Base-by-base conservation (phyloP, 768 basidiomycete genomes). In the Saitozyma sp. region DNA sequence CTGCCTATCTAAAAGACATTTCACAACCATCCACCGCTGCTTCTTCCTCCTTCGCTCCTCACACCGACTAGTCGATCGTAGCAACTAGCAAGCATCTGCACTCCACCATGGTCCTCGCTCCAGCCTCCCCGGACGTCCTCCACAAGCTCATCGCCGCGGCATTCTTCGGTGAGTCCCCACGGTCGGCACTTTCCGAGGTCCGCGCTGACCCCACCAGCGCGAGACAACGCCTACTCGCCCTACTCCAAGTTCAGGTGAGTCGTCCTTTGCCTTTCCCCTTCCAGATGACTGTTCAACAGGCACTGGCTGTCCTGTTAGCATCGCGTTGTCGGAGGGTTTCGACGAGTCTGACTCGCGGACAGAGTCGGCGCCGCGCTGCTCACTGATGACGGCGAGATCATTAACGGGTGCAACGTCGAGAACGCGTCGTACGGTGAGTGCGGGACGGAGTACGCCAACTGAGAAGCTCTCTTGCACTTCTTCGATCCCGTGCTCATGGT, bases 351-450 rank as follows among this genome's bases (percentile, higher is more conserved):
- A 64, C 8, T 41, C 9, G 54, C 29, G n/a, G 6, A 8, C 41
- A 68, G 65, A 16, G 95, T 97, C 14, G 95, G 95, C 0, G 94
- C 93, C 0, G 90, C 92, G 1, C 79, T 97, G 10, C 80, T 97
- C 16, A 82, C 87, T 2, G 74, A 84, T 0, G 85, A 88, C 39
- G 75, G 70, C 48, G 78, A 82, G 9, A 85, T 95, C 19, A 85
- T 95, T 62, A 88, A 85, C 64, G 93, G 95, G 6, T 88, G 89
- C 39, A 97, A 96, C 77, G 84, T 98, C 63, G 96, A 99, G 82
- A 97, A 96, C 71, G 92, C 92, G 0, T 89, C 89, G 0, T 91
- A 91, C 71, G 92, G 94, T 93, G 17, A 29, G 78, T 68, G 2
- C 11, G 14, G 40, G 13, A 6, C 45, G 11, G 45, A 1, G 11